Base-by-base conservation (phyloP, 2,329 filamentous ascomycete species). In the Sporothrix euskadiensis region DNA sequence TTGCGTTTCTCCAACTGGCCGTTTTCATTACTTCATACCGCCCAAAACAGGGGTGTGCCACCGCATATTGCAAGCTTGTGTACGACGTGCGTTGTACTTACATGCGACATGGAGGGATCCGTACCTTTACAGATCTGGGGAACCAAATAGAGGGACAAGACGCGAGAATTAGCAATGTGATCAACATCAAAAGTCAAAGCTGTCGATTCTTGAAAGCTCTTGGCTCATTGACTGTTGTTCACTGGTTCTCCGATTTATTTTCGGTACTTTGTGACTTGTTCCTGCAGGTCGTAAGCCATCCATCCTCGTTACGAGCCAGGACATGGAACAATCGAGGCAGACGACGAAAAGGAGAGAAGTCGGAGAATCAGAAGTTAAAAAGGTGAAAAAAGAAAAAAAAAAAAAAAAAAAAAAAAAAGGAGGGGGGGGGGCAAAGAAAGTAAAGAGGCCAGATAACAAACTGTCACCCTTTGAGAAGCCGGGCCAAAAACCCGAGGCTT, bases 21-120 rank as follows among this genome's bases (percentile, higher is more conserved):
- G 54, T 70, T 70, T 70, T 22, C 52, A 70, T 70, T 70, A 70
- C 68, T 70, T 70, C 68, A 70, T 70, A 70, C 68, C 68, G 68
- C 52, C 32, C 16, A 14, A 26, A 44, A 9, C 14, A 14, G 19
- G 68, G 66, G 47, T 30, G 47, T 56, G 47, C 66, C 66, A 56
- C 32, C 32, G 30, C 47, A 47, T 22, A 49, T 49, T 35, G 2
- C 52, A 14, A 4, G 16, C 16, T 49, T 49, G 44, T 49, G 44
- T 49, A 52, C 49, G 14, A 4, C 10, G 47, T 8, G 8, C 47
- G 12, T 8, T 12, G 47, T 49, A 49, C 47, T 6, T 14, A 14
- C 47, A 52, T 54, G 9, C 57, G 26, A 66, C 39, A 47, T 47
- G 26, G 12, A 44, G 61, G 39, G 12, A 10, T 32, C 41, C 19